Evolutionary conservation across 352 stramenopile species (phyloP), one percentile per base, ranked within the genome.

Genomic region (Discostella stelligera): DNA sequence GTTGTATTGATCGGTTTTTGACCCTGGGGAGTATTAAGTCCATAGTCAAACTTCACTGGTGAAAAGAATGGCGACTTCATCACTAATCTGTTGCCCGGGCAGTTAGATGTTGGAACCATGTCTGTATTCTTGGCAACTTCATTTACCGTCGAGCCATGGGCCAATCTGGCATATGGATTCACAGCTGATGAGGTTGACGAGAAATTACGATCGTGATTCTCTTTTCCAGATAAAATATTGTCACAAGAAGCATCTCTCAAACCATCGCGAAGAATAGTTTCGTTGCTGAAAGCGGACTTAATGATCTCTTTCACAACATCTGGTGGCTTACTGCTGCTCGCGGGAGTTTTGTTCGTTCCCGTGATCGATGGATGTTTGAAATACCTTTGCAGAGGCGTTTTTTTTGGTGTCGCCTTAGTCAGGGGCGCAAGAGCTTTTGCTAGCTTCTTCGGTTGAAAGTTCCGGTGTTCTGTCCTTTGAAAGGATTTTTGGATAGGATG

Each of bases 11-110:
- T 52, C 16, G 16, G 7, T 18, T 20, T 27, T n/a, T 54, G 25
- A n/a, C 11, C 23, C n/a, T 21, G 41, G 10, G 60, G 60, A 23
- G 60, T 58, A 46, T 53, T n/a, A 20, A 64, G 61, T 48, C 48
- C 39, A 53, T 82, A 82, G 48, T 82, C 74, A 66, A 82, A 82
- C n/a, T 69, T 73, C 21, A 66, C 64, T 18, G 74, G 74, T 46
- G 74, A 74, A 46, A 77, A 72, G 25, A 71, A 67, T 52, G 73
- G 73, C 9, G 73, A 81, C 23, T 46, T 61, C 10, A 46, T 20
- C 39, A 32, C 52, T 53, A 21, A 37, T 21, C 44, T 72, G 23
- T 13, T 23, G 13, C 13, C 67, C 30, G 20, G 9, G 20, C 37
- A n/a, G 44, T 59, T 79, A 3, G 30, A 32, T 71, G 49, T 21